These are phyloP conservation scores for Brasilioporus rufonigricans DNA, from an alignment of 768 basidiomycete species.

Conservation along the genomic window DNA sequence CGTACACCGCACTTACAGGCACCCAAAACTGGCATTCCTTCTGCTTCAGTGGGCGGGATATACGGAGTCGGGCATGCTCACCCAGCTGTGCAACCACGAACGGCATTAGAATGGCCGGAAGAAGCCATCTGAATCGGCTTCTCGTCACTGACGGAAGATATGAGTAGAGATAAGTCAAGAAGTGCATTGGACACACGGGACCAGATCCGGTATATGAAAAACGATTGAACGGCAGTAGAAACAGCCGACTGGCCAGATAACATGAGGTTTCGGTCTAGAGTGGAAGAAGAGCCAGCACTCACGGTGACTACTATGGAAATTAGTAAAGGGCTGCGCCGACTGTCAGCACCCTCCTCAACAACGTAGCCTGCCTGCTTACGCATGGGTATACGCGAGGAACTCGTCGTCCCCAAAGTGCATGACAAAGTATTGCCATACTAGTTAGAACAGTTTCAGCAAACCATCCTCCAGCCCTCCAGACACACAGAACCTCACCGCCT, in stretches of 20 bases:
- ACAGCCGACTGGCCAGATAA: constrained; percentile 14
- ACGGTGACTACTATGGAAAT: constrained; percentile 20
- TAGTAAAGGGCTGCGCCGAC: constrained; percentile 15
- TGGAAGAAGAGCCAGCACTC: neutral
- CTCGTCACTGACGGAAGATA: constrained; percentile 7
- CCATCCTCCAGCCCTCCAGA: too few relatives aligned
- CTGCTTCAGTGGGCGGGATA: neutral
- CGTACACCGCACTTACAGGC: constrained; percentile 5
- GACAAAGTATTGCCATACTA: constrained; percentile 24
- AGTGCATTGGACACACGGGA: constrained; percentile 10
- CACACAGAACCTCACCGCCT: too few relatives aligned
- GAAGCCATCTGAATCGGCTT: too few relatives aligned
- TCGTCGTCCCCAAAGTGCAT: too few relatives aligned
- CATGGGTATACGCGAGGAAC: too few relatives aligned
- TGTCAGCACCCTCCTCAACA: constrained; percentile 7
- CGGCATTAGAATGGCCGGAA: too few relatives aligned
- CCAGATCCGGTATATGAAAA: too few relatives aligned
- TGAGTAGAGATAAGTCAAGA: neutral
- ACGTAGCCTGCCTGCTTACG: constrained; percentile 16
- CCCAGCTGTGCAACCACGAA: constrained; percentile 20
- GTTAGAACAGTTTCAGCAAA: neutral
- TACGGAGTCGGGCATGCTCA: neutral
- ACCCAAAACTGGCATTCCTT: constrained; percentile 11
- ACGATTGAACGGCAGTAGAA: constrained; percentile 18
- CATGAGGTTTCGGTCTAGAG: constrained; percentile 14